These are phyloP conservation scores for Leccinum sublutescens DNA, from an alignment of 768 basidiomycete genomes.

Conservation along the genomic window DNA sequence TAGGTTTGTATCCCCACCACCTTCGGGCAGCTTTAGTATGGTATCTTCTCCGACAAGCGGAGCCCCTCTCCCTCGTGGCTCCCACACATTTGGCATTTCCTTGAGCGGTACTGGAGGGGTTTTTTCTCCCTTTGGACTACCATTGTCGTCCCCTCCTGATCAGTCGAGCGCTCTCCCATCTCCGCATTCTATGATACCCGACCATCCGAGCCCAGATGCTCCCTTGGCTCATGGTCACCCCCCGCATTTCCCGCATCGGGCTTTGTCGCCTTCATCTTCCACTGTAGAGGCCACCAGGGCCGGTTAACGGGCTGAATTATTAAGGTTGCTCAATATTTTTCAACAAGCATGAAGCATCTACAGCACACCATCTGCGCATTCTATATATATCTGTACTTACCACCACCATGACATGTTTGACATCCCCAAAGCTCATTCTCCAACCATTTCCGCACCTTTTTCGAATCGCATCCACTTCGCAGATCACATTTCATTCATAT, in stretches of 20 bases:
- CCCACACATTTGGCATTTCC: constrained; percentile 33
- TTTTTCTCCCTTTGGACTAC: constrained; percentile 34
- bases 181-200: constrained; percentile 37
- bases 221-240: constrained; percentile 34
- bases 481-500: constrained; percentile 26
- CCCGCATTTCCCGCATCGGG: constrained; percentile 40
- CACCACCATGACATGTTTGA: constrained; percentile 35
- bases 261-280: constrained; percentile 38
- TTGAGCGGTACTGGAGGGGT: constrained; percentile 26
- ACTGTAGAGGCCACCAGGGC: constrained; percentile 40
- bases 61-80: constrained; percentile 28
- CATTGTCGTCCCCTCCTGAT: constrained; percentile 31
- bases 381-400: constrained; percentile 42
- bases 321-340: constrained; percentile 38
- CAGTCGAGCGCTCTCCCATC: constrained; percentile 27
- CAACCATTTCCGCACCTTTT: constrained; percentile 16
- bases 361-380: constrained; percentile 40
- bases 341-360: constrained; percentile 41
- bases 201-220: constrained; percentile 32
- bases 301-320: constrained; percentile 40
- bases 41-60: constrained; percentile 28
- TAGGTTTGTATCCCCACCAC: constrained; percentile 34
- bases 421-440: constrained; percentile 31
- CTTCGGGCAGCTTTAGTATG: constrained; percentile 30
- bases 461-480: constrained; percentile 31